phyloP scores from a whole-genome alignment of 345 rosid genomes.

The Syzygium aromaticum region DNA sequence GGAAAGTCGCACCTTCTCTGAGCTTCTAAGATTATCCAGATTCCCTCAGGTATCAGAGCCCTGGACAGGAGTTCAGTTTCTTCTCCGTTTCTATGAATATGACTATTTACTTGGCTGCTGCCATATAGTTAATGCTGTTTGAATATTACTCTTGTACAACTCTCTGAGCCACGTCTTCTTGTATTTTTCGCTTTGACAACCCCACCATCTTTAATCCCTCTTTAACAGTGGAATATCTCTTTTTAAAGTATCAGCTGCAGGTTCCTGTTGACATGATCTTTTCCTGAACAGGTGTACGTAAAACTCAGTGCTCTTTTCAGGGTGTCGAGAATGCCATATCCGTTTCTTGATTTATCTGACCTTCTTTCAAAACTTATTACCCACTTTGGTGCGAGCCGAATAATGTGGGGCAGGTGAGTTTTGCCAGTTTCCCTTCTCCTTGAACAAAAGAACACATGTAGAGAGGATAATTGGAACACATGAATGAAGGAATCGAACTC shows the following conservation, averaged over 20 bases:
- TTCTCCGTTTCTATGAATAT: not conserved
- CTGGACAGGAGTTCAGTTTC: not conserved
- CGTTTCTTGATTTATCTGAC: constrained; percentile 50
- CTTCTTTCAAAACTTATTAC: constrained; percentile 53
- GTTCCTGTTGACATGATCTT: not conserved
- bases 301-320: constrained; percentile 88
- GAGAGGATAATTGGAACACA: not conserved
- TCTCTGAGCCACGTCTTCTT: not conserved
- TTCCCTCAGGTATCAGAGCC: constrained; percentile 57
- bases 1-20: constrained; percentile 43
- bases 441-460: not conserved
- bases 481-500: not conserved
- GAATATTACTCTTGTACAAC: not conserved
- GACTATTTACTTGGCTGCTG: not conserved
- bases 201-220: not conserved
- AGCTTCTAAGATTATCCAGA: constrained; percentile 66
- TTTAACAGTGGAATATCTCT: not conserved
- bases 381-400: constrained; percentile 57
- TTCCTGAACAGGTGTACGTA: constrained; percentile 50
- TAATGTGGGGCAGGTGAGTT: constrained; percentile 92
- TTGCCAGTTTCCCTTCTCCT: not conserved
- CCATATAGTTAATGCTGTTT: not conserved
- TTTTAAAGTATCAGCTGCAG: not conserved
- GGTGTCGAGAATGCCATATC: constrained; percentile 60
- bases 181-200: not conserved